These are phyloP conservation scores for Lepiota brunneoincarnata DNA, from an alignment of 768 basidiomycete genomes.

Conservation along the genomic window DNA sequence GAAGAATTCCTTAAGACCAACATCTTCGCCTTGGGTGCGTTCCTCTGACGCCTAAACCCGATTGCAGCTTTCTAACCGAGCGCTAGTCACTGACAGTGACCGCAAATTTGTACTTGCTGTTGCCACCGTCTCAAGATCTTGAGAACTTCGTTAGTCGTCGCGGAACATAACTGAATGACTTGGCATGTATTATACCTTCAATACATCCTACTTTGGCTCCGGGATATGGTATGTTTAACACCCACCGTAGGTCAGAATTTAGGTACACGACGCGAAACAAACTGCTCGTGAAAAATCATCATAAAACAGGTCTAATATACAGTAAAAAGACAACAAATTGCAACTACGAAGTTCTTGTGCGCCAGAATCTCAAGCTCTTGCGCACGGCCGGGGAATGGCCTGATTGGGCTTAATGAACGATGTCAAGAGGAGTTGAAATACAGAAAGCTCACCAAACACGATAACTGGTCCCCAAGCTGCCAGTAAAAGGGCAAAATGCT, in stretches of 20 bases:
- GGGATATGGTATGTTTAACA: neutral
- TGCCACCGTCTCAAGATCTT: slow-evolving; percentile 73
- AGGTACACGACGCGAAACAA: neutral
- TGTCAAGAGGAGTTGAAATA: neutral
- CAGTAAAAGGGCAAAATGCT: slow-evolving; percentile 59
- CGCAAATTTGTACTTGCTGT: slow-evolving; percentile 84
- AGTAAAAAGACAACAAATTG: neutral
- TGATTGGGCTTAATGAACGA: slow-evolving; percentile 11
- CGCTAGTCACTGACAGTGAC: slow-evolving; percentile 73
- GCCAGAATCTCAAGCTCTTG: slow-evolving; percentile 37
- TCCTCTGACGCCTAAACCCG: neutral
- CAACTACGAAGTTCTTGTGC: neutral
- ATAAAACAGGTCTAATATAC: neutral
- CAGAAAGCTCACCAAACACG: slow-evolving; percentile 43
- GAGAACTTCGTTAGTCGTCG: slow-evolving; percentile 57
- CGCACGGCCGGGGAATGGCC: slow-evolving; percentile 36
- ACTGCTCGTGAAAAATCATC: neutral
- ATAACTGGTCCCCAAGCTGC: slow-evolving; percentile 59
- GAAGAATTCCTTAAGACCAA: slow-evolving; percentile 73
- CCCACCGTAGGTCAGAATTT: too few species aligned
- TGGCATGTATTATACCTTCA: slow-evolving; percentile 1
- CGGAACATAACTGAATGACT: slow-evolving; percentile 29
- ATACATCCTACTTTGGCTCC: neutral
- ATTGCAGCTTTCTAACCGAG: neutral
- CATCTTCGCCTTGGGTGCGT: slow-evolving; percentile 73